These are phyloP conservation scores for Acanthamoeba triangularis DNA, from an alignment of 208 protist genomes.

Conservation along the genomic window DNA sequence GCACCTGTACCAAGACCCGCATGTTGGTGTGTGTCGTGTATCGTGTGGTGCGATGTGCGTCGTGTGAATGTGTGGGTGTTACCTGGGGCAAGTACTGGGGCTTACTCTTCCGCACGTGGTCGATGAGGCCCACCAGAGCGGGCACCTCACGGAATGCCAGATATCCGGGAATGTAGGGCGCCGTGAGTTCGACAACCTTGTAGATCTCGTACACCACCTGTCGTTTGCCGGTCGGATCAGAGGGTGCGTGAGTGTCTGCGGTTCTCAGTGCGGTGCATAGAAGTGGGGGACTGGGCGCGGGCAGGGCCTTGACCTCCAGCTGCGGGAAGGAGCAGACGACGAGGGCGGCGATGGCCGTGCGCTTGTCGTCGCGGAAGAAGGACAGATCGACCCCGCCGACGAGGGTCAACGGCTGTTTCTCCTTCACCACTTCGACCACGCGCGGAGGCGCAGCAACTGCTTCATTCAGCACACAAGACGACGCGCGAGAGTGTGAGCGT, in stretches of 20 bases:
- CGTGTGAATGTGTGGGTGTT: neutral
- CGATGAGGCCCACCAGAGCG: constrained; percentile 83
- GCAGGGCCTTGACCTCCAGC: constrained; percentile 78
- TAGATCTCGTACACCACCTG: constrained; percentile 88
- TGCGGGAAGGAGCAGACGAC: constrained; percentile 89
- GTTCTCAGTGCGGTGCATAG: neutral
- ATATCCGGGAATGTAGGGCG: constrained; percentile 96
- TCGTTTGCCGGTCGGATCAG: too few species aligned
- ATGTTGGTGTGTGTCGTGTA: too few species aligned
- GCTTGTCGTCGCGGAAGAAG: constrained; percentile 89
- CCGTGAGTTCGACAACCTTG: constrained; percentile 84
- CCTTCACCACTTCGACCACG: neutral
- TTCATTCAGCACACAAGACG: neutral
- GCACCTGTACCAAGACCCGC: constrained; percentile 77
- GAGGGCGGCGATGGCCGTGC: constrained; percentile 86
- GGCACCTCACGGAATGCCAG: constrained; percentile 96
- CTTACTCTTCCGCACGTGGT: constrained; percentile 58
- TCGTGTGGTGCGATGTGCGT: neutral
- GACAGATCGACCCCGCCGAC: constrained; percentile 60
- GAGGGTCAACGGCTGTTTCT: neutral
- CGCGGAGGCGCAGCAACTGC: neutral
- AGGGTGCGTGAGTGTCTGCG: neutral
- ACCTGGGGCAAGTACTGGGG: constrained; percentile 89
- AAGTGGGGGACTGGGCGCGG: too few species aligned
- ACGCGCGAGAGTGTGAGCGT: too few species aligned